Base-by-base conservation (phyloP, 768 basidiomycete genomes). In the button mushroom (Agaricus bisporus) region DNA sequence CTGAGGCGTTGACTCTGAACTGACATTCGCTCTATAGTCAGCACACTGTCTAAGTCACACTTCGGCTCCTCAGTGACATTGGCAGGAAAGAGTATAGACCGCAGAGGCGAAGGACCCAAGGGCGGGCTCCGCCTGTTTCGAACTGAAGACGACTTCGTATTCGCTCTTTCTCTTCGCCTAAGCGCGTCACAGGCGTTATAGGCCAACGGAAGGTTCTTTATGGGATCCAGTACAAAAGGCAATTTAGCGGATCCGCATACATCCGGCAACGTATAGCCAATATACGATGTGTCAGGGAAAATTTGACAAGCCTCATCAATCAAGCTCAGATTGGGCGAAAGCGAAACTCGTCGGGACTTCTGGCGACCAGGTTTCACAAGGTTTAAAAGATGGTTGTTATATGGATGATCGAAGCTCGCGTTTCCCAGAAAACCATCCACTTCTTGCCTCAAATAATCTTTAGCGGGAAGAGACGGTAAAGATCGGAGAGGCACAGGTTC, bases 101-200 rank as follows among this genome's bases (percentile, higher is more conserved):
- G 70, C 38, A 79, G 60, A 42, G 77, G 76, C 14, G 78, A 78
- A n/a, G 75, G 76, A 1, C 73, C 72, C 18, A 74, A 54, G 8
- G 67, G 60, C 12, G 75, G 74, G 57, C 72, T 76, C 43, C 65
- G 68, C 29, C 64, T 67, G 39, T 55, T 51, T 28, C 72, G 64
- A 25, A 64, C 29, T 22, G 63, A 62, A 17, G 61, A 56, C 43
- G 61, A 51, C 38, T 29, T 53, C 6, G 38, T 39, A 17, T 12
- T 17, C 51, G 38, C 2, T 17, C 38, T 53, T 17, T 53, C 44
- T 22, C 26, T 53, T 11, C 52, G 52, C 18, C 15, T 54, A 12
- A 54, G 28, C 1, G 26, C 36, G 12, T 25, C 46, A 22, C 42
- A 47, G 8, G 25, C 20, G 32, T 26, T 54, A 14, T 48, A 54